A percentile compares a stretch with the other conserved stretches of the same genome.
Evolutionary conservation across 495 filamentous ascomycete species (phyloP).

Genomic region (Beverwykella pulmonaria): DNA sequence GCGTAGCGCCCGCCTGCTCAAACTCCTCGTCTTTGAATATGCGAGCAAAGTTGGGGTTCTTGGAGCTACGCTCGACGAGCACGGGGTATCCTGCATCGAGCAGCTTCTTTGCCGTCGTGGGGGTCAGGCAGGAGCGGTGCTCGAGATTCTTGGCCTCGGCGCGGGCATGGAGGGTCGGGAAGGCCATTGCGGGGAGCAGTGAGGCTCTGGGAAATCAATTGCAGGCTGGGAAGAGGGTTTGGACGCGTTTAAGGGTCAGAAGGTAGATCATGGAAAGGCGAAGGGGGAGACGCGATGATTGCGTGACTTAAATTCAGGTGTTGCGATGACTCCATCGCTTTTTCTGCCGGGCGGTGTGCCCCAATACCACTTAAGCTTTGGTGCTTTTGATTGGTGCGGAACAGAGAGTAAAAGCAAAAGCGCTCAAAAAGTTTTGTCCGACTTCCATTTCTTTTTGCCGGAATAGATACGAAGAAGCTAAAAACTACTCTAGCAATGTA

Average conservation of each 20-base stretch:
- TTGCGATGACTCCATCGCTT: conserved; percentile 8
- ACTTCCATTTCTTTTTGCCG: not conserved
- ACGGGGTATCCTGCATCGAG: conserved; percentile 80
- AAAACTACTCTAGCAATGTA: not conserved
- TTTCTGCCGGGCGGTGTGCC: conserved; percentile 7
- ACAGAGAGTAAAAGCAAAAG: not conserved
- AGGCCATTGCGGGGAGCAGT: conserved; percentile 34
- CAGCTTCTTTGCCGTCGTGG: conserved; percentile 74
- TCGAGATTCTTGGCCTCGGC: conserved; percentile 48
- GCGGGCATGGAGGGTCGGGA: conserved; percentile 45
- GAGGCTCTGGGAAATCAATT: conserved; percentile 12
- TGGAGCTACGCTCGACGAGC: conserved; percentile 74
- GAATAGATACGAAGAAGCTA: not conserved
- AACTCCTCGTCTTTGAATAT: conserved; percentile 82
- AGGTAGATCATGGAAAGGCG: not conserved
- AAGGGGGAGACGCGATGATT: not conserved
- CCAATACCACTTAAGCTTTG: not conserved
- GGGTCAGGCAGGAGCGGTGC: conserved; percentile 55
- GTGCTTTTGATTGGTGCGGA: not conserved
- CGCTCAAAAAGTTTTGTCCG: not conserved
- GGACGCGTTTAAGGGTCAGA: not conserved
- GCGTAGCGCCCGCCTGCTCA: conserved; percentile 59
- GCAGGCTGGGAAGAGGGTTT: not conserved
- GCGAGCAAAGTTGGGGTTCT: conserved; percentile 52
- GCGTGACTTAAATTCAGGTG: not conserved